These are phyloP conservation scores for Selenicereus undatus DNA, from an alignment of 148 eudicot species.

Conservation along the genomic window DNA sequence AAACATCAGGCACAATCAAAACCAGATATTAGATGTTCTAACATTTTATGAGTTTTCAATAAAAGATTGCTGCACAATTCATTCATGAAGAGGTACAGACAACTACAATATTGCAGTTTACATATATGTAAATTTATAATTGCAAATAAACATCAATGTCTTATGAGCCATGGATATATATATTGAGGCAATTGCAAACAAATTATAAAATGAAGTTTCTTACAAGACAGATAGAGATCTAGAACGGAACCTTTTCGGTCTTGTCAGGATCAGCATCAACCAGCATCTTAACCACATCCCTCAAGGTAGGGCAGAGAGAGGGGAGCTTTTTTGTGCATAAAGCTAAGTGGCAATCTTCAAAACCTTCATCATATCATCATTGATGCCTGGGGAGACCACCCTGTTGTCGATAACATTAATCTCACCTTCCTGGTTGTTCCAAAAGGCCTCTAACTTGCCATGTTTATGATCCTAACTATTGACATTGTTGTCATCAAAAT, in stretches of 20 bases:
- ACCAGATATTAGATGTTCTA: not conserved
- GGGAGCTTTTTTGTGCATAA: slow-evolving; percentile 78
- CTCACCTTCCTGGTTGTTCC: not conserved
- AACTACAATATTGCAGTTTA: not conserved
- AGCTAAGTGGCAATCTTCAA: slow-evolving; percentile 53
- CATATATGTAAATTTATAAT: not conserved
- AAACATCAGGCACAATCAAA: not conserved
- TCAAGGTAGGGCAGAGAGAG: slow-evolving; percentile 67
- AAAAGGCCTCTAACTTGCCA: too few species aligned
- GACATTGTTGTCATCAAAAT: too few species aligned
- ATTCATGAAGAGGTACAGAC: not conserved
- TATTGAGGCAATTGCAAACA: slow-evolving; percentile 5
- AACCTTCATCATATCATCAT: slow-evolving; percentile 32
- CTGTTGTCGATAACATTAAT: slow-evolving; percentile 22
- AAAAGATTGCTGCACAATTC: not conserved
- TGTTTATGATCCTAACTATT: too few species aligned
- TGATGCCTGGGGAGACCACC: slow-evolving; percentile 8
- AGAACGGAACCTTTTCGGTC: slow-evolving; percentile 5
- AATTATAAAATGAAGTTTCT: not conserved
- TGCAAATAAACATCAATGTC: not conserved
- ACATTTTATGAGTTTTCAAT: not conserved
- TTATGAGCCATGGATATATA: not conserved
- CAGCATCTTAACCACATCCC: slow-evolving; percentile 91
- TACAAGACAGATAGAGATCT: not conserved
- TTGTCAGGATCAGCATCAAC: slow-evolving; percentile 51